phyloP scores from a whole-genome alignment of 176 grass and related monocot species.

The Pontederia paniculata region DNA sequence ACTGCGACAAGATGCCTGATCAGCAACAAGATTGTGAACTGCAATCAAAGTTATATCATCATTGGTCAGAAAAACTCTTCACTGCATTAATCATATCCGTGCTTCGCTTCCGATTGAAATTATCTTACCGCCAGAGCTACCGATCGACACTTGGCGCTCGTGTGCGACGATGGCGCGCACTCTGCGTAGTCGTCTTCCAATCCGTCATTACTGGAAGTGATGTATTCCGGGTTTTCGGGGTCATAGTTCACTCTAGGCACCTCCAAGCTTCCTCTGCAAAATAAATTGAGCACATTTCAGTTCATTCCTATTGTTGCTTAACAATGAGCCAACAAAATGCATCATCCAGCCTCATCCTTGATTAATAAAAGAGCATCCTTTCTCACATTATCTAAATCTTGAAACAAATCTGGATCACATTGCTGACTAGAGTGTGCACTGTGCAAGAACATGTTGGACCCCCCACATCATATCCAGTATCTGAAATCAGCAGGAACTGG shows the following conservation, averaged over 20 bases:
- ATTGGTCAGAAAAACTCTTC: neutral
- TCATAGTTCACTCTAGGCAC: slow-evolving; percentile 41
- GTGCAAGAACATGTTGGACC: too few relatives aligned
- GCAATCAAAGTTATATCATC: neutral
- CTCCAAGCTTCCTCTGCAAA: slow-evolving; percentile 52
- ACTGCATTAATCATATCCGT: neutral
- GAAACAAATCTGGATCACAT: too few relatives aligned
- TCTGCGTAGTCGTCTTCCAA: slow-evolving; percentile 16
- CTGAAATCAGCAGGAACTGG: too few relatives aligned
- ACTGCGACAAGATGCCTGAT: slow-evolving; percentile 47
- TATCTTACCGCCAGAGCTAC: slow-evolving; percentile 36
- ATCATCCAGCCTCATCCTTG: too few relatives aligned
- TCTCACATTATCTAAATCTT: too few relatives aligned
- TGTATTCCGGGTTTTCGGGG: slow-evolving; percentile 2
- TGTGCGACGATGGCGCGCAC: slow-evolving; percentile 22
- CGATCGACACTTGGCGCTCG: slow-evolving; percentile 26
- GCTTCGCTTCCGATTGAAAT: neutral
- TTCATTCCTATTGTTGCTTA: neutral
- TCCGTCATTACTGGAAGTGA: neutral
- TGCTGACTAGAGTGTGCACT: too few relatives aligned
- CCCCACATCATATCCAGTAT: too few relatives aligned
- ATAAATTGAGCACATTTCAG: neutral
- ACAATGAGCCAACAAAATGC: neutral
- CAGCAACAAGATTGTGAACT: slow-evolving; percentile 51
- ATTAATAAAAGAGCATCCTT: too few relatives aligned